Conservation (phyloP, 106 monocot genomes). For the Allium sativum region DNA sequence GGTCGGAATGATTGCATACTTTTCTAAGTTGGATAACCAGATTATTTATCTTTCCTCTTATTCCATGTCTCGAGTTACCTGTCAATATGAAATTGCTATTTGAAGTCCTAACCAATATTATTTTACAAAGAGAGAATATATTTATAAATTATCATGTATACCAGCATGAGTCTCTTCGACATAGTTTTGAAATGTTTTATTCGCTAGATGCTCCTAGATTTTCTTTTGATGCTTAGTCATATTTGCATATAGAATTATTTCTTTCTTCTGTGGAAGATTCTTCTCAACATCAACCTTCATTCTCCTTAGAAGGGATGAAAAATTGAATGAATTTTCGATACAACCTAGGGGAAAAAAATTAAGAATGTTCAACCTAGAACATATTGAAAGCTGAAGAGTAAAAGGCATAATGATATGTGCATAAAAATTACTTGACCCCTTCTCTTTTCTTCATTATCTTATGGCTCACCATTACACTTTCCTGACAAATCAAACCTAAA, state of each 20-base stretch:
- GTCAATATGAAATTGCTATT: neutral
- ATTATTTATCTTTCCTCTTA: constrained; percentile 71
- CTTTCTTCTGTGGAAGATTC: constrained; percentile 88
- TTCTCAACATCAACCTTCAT: constrained; percentile 95
- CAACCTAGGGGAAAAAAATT: constrained; percentile 32
- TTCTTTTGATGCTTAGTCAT: constrained; percentile 85
- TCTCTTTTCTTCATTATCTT: constrained; percentile 69
- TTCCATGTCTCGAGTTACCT: constrained; percentile 40
- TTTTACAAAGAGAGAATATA: neutral
- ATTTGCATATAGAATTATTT: constrained; percentile 92
- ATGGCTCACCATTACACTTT: constrained; percentile 34
- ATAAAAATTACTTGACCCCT: constrained; percentile 44
- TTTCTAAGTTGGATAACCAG: constrained; percentile 77
- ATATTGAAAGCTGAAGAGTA: neutral
- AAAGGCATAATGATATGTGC: neutral
- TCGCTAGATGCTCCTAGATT: constrained; percentile 62
- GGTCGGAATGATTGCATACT: constrained; percentile 92
- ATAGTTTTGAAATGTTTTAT: constrained; percentile 68
- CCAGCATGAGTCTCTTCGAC: constrained; percentile 24
- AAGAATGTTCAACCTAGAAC: neutral
- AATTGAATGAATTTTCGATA: constrained; percentile 89
- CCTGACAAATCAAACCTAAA: constrained; percentile 79
- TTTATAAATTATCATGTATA: constrained; percentile 6
- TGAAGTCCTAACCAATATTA: neutral
- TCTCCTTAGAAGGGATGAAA: constrained; percentile 85